Percentiles rank a stretch among this genome's conserved stretches.
These are phyloP conservation scores for Rhododendron mucronatum DNA, from an alignment of 148 eudicot genomes.

Conservation along the genomic window DNA sequence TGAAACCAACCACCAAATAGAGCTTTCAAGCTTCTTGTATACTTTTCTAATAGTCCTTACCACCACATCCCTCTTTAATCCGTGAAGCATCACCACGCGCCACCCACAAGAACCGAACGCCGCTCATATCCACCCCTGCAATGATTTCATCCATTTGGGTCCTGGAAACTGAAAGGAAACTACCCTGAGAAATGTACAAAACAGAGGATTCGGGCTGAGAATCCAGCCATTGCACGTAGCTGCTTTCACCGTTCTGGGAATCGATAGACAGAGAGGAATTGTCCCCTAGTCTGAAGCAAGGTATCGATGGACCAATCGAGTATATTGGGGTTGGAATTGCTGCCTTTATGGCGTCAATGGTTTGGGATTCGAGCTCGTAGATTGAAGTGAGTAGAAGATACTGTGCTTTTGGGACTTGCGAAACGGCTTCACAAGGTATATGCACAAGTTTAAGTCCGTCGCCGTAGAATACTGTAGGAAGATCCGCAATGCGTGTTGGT, in stretches of 20 bases:
- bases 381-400: conserved; percentile 25
- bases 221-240: conserved; percentile 44
- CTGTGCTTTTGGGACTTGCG: conserved; percentile 31
- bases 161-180: conserved; percentile 14
- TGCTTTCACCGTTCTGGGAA: background rate
- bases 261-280: background rate
- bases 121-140: background rate
- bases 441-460: conserved; percentile 16
- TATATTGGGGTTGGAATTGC: conserved; percentile 7
- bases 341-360: conserved; percentile 15
- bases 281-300: conserved; percentile 29
- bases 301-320: conserved; percentile 31
- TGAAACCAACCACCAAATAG: background rate
- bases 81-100: conserved; percentile 6
- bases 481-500: conserved; percentile 41
- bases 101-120: conserved; percentile 14
- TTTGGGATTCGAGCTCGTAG: conserved; percentile 30
- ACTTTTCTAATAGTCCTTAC: background rate
- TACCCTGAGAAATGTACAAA: conserved; percentile 14
- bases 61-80: background rate
- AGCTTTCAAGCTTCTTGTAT: background rate
- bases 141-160: conserved; percentile 19
- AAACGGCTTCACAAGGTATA: conserved; percentile 16
- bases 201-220: conserved; percentile 18
- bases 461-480: conserved; percentile 38